Conservation (phyloP, 345 rosid species). For the Physaria fendleri region DNA sequence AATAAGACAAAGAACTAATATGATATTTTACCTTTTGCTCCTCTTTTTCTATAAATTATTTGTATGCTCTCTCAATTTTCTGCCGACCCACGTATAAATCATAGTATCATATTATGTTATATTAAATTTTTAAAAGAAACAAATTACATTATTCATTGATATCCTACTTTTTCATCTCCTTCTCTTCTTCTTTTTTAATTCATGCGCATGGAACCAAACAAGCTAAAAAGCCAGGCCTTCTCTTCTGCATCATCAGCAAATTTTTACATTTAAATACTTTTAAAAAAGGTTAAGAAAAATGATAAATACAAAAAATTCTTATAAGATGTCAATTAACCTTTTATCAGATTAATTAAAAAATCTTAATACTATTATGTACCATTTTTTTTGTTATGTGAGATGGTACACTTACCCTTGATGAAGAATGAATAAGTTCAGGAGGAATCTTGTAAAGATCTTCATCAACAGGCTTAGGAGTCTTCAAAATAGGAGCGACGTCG, state of each 20-base stretch:
- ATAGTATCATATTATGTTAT: conserved; percentile 18
- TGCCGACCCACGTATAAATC: conserved; percentile 17
- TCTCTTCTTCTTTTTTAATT: conserved; percentile 15
- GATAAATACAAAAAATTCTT: too few relatives aligned
- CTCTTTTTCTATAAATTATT: conserved; percentile 18
- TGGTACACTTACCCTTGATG: conserved; percentile 38
- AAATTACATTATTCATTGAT: conserved; percentile 25
- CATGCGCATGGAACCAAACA: conserved; percentile 71
- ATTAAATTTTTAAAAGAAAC: not conserved
- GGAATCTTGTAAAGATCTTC: conserved; percentile 94
- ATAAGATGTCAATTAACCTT: too few relatives aligned
- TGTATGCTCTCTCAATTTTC: conserved; percentile 14
- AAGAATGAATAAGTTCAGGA: conserved; percentile 61
- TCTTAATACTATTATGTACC: too few relatives aligned
- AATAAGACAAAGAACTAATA: not conserved
- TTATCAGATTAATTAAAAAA: too few relatives aligned
- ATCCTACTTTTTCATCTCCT: conserved; percentile 14
- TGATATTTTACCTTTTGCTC: conserved; percentile 10
- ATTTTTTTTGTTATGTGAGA: not conserved
- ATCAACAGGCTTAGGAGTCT: conserved; percentile 59
- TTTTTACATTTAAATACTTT: not conserved
- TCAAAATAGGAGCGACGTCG: conserved; percentile 20
- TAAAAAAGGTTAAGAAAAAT: not conserved
- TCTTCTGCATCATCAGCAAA: conserved; percentile 47
- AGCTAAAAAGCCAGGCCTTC: conserved; percentile 53